Evolutionary conservation across 2,329 filamentous ascomycete species (phyloP).

Genomic region (Bipolaris cookei): DNA sequence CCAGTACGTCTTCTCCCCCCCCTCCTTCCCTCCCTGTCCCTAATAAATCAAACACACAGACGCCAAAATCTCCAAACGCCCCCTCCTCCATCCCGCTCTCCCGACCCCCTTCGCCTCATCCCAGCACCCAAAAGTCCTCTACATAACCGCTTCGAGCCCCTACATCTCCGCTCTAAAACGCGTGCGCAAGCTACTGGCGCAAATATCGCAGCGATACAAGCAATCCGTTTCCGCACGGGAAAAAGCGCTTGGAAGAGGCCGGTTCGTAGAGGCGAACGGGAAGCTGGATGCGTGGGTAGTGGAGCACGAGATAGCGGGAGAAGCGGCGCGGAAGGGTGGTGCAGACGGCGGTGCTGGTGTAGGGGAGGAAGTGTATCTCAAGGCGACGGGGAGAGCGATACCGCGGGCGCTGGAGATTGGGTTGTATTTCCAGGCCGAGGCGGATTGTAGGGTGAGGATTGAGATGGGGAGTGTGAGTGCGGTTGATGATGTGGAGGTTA

Average conservation of each 20-base stretch:
- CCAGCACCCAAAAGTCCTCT: conserved; percentile 63
- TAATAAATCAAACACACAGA: neutral
- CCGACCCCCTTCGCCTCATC: conserved; percentile 61
- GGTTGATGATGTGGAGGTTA: conserved; percentile 68
- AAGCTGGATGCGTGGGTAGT: conserved; percentile 39
- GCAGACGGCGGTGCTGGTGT: neutral
- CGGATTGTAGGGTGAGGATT: conserved; percentile 64
- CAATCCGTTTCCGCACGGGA: conserved; percentile 37
- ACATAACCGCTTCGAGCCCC: conserved; percentile 68
- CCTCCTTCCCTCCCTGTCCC: neutral
- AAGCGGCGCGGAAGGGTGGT: conserved; percentile 14
- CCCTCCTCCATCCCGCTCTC: conserved; percentile 63
- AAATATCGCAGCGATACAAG: conserved; percentile 59
- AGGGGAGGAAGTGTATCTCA: conserved; percentile 63
- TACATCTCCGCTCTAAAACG: conserved; percentile 73
- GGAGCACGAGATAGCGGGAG: conserved; percentile 37
- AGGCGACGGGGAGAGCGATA: conserved; percentile 72
- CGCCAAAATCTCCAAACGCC: conserved; percentile 54
- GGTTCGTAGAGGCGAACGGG: conserved; percentile 28
- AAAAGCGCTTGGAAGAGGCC: neutral
- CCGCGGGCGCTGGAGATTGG: conserved; percentile 67
- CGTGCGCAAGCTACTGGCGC: conserved; percentile 66
- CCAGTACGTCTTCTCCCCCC: conserved; percentile 23
- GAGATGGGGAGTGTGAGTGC: conserved; percentile 68
- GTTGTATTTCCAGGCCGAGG: conserved; percentile 68